A percentile compares a stretch with the other conserved stretches of the same genome.
Conservation (phyloP, 2,329 filamentous ascomycete species). For the Tolypocladium inflatum region DNA sequence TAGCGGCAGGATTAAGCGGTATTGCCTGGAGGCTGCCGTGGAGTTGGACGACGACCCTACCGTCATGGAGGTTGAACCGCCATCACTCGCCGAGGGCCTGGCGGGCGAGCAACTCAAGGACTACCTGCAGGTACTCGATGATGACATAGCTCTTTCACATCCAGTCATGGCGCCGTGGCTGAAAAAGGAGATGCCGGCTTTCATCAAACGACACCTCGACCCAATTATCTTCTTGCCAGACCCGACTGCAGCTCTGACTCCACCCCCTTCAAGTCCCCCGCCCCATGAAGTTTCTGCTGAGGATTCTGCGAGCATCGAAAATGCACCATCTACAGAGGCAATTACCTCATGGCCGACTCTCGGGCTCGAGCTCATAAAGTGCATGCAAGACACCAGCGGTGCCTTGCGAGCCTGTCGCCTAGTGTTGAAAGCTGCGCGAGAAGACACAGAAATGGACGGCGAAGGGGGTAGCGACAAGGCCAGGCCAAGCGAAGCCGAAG, state of each 20-base stretch:
- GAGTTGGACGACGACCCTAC: constrained; percentile 59
- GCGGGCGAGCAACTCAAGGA: constrained; percentile 53
- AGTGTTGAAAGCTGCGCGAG: constrained; percentile 14
- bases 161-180: constrained; percentile 50
- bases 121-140: constrained; percentile 41
- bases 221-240: constrained; percentile 54
- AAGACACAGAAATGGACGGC: constrained; percentile 15
- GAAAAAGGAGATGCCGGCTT: constrained; percentile 38
- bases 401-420: constrained; percentile 20
- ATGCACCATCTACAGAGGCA: constrained; percentile 3
- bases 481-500: constrained; percentile 1
- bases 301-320: background rate
- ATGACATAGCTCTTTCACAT: constrained; percentile 48
- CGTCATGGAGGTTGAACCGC: constrained; percentile 51
- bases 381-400: constrained; percentile 16
- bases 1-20: constrained; percentile 47
- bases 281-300: background rate
- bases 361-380: constrained; percentile 22
- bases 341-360: constrained; percentile 23
- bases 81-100: constrained; percentile 52
- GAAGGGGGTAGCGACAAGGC: constrained; percentile 8
- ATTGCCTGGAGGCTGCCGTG: constrained; percentile 56
- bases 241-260: constrained; percentile 30
- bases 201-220: constrained; percentile 46
- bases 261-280: constrained; percentile 12